A percentile compares a stretch with the other conserved stretches of the same genome.
Evolutionary conservation across 257 asterid species (phyloP).

Genomic region (Solanum piurae): DNA sequence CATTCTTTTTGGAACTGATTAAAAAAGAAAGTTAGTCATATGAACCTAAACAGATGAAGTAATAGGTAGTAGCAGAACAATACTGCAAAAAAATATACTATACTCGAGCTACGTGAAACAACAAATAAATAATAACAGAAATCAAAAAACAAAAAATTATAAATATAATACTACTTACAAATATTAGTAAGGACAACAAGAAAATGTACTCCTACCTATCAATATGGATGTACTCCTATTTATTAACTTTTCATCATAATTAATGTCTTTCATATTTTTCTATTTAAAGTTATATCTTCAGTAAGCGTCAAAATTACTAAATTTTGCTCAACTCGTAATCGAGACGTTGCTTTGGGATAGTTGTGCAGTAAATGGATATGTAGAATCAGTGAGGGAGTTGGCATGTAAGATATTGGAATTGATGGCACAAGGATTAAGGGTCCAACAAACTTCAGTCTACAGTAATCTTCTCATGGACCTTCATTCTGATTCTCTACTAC

Average conservation of each 20-base stretch:
- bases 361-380: conserved; percentile 35
- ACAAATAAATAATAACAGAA: neutral
- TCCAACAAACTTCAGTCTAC: conserved; percentile 20
- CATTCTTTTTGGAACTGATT: fast-evolving
- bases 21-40: no score
- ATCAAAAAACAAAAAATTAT: neutral
- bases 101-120: neutral
- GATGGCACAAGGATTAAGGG: conserved; percentile 41
- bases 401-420: conserved; percentile 59
- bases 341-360: conserved; percentile 6
- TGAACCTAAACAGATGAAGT: fast-evolving
- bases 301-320: neutral
- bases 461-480: conserved; percentile 35
- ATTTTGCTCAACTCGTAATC: neutral
- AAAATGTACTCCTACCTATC: neutral
- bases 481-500: conserved; percentile 38
- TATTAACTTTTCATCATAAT: neutral
- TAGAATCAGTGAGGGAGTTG: conserved; percentile 39
- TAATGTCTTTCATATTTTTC: fast-evolving
- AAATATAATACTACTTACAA: neutral
- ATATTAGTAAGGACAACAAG: neutral
- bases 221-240: neutral
- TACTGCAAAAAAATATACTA: fast-evolving
- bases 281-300: no score
- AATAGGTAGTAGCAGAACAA: neutral